Conservation (phyloP, 2,329 filamentous ascomycete species). For the Verticillium isaacii region DNA sequence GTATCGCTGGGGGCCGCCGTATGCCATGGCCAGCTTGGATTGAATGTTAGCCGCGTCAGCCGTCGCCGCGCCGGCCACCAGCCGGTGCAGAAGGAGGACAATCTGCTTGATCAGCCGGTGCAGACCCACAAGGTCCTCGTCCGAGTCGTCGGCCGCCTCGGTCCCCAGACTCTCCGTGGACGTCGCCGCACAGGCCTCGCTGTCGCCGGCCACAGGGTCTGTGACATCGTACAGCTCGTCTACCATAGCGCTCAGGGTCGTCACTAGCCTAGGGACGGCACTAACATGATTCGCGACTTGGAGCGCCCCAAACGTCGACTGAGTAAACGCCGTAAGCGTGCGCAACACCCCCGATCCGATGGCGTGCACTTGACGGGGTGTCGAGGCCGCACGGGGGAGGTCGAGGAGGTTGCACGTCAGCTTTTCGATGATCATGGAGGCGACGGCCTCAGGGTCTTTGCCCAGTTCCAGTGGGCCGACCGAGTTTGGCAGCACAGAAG, state of each 20-base stretch:
- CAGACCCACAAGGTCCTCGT: constrained; percentile 18
- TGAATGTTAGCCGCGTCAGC: constrained; percentile 54
- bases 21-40: constrained; percentile 63
- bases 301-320: constrained; percentile 55
- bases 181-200: neutral
- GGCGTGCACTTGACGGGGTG: constrained; percentile 32
- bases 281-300: constrained; percentile 65
- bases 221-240: constrained; percentile 63
- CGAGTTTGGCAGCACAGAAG: constrained; percentile 57
- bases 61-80: constrained; percentile 44
- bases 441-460: constrained; percentile 37
- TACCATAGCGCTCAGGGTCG: constrained; percentile 59
- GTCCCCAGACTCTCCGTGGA: neutral
- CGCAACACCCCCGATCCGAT: constrained; percentile 43
- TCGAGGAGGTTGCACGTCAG: constrained; percentile 61
- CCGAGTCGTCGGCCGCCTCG: neutral
- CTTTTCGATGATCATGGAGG: constrained; percentile 51
- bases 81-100: constrained; percentile 44
- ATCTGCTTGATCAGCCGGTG: constrained; percentile 43
- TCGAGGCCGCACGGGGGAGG: constrained; percentile 37
- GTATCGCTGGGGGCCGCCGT: constrained; percentile 76
- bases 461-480: constrained; percentile 60
- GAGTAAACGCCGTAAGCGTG: constrained; percentile 56
- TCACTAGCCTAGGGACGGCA: constrained; percentile 70
- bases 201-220: neutral